These are phyloP conservation scores for Verticillium tricorpus DNA, from an alignment of 2,329 filamentous ascomycete species.

Conservation along the genomic window DNA sequence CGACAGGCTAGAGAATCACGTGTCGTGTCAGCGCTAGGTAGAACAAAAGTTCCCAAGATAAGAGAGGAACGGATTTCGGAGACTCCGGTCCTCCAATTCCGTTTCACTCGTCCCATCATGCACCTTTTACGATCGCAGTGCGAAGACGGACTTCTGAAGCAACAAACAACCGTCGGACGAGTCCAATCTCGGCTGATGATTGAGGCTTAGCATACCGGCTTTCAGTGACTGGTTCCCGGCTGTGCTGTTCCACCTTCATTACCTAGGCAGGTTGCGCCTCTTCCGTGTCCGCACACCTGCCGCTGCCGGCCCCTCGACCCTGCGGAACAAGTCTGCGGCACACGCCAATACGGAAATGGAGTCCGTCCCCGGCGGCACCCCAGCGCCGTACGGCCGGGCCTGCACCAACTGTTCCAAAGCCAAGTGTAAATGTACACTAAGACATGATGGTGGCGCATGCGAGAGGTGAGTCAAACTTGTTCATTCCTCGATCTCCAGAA, in stretches of 20 bases:
- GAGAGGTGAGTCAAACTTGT: slow-evolving; percentile 21
- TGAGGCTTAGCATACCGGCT: background rate
- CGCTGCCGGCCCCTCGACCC: background rate
- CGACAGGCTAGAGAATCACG: background rate
- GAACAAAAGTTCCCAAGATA: background rate
- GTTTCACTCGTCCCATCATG: background rate
- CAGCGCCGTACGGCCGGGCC: slow-evolving; percentile 35
- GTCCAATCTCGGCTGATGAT: background rate
- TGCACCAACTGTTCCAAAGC: slow-evolving; percentile 36
- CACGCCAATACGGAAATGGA: background rate
- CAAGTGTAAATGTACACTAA: slow-evolving; percentile 39
- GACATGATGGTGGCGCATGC: slow-evolving; percentile 20
- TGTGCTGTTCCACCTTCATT: background rate
- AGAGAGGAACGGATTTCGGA: background rate
- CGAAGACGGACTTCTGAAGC: background rate
- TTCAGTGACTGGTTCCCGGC: background rate
- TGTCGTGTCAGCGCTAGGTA: background rate
- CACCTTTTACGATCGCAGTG: background rate
- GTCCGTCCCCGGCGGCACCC: slow-evolving; percentile 3
- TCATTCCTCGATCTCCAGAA: background rate
- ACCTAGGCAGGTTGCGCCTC: background rate
- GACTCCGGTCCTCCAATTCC: background rate
- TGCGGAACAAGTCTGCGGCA: background rate
- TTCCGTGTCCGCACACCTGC: background rate
- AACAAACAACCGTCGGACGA: background rate